Base-by-base conservation (phyloP, 345 rosid genomes). In the Lumnitzera littorea region DNA sequence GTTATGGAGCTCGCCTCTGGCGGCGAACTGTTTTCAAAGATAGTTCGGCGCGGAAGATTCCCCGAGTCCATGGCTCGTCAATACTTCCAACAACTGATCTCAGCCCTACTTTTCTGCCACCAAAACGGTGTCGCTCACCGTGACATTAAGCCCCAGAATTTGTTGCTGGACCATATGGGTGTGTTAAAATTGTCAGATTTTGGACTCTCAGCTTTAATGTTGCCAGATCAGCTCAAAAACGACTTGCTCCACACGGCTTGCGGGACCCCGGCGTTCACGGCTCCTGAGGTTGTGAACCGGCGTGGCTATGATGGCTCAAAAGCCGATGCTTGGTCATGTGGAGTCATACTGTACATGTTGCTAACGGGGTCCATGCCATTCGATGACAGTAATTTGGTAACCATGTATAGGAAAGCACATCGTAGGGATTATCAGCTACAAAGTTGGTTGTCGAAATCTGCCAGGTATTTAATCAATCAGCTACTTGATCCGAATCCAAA, bases 261-360 rank as follows among this genome's bases (percentile, higher is more conserved):
- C 63, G 98, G 98, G 12, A 85, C 91, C 0, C 91, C 91, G 48
- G 88, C 88, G 20, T 85, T 78, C 63, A 67, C 86, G 2, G 88
- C 98, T 2, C 98, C 98, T 46, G 98, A 91, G 75, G 84, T 91
- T 0, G 60, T 85, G 1, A 60, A 62, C 16, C 76, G 76, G 48
- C 71, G 70, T 12, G 68, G 72, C 3, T 91, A 91, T 74, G 82
- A 85, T 55, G 98, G 98, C 2, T 69, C 80, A 8, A 83, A 76
- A 58, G 91, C 95, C 1, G 96, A 85, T 54, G 82, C 91, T 1
- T 91, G 98, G 98, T 89, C 98, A 9, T 92, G 98, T 24, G 98
- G 98, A 4, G 94, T 92, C 1, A 81, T 92, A 2, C 75, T 89
- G 17, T 89, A 69, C 50, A 76, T 82, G 53, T 48, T 92, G 36